Evolutionary conservation across 306 rosid species (phyloP), one percentile per base, ranked within the genome.

Genomic region (Rubus parviflorus): DNA sequence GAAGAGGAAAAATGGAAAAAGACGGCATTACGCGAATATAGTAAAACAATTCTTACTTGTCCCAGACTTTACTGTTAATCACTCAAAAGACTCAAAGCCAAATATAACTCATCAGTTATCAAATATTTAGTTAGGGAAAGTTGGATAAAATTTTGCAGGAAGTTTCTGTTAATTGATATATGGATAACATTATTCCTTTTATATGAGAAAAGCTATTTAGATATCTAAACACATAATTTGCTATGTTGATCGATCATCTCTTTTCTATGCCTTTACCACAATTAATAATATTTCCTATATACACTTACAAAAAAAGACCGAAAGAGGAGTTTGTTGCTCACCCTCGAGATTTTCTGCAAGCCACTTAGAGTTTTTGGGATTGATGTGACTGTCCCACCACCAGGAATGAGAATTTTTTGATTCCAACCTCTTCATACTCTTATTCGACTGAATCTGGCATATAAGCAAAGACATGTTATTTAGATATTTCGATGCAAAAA

Each of bases 301-400:
- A 4, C n/a, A 45, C 60, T 30, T 60, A 30, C 78, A 60, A 57
- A 42, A 53, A 35, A 77, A 73, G 73, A 42, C 11, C 10, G 49
- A 47, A 78, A 72, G 61, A 73, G 68, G 43, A 20, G 72, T 53
- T 48, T 4, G 60, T 49, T 67, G 51, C 83, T 77, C 81, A 96
- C 99, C 98, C 69, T 88, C 99, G 48, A 87, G 91, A 87, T 89
- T 96, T 60, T 91, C 98, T n/a, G 78, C 76, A 51, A 89, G 98
- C 99, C 97, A 95, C 78, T 75, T 95, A 30, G 97, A 91, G 85
- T 87, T 96, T 81, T 86, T 96, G 71, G 89, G 88, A 85, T 83
- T 83, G 73, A 92, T 46, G 76, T 89, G 93, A 84, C 97, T 89
- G 73, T 96, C 99, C 99, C 99, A 96, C 99, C 99, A 89, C 94